These are phyloP conservation scores for Amanita rubescens DNA, from an alignment of 768 basidiomycete genomes.

Conservation along the genomic window DNA sequence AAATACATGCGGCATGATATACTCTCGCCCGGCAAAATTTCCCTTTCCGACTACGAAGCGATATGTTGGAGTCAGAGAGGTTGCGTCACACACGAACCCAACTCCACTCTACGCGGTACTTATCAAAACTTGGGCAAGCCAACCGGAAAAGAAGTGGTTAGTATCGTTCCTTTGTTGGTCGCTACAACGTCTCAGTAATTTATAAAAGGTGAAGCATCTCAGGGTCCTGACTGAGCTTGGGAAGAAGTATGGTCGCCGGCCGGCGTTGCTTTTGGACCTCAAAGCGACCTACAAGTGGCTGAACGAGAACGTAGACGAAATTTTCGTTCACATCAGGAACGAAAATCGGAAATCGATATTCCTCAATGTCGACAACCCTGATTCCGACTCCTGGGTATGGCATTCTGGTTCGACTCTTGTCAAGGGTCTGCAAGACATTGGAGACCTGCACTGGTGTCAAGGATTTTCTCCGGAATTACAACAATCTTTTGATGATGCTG, in stretches of 20 bases:
- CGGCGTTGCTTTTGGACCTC: slow-evolving; percentile 29
- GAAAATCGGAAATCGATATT: slow-evolving; percentile 25
- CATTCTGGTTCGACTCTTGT: slow-evolving; percentile 31
- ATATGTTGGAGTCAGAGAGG: slow-evolving; percentile 47
- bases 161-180: slow-evolving; percentile 12
- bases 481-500: slow-evolving; percentile 25
- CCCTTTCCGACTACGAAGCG: slow-evolving; percentile 28
- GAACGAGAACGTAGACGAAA: slow-evolving; percentile 19
- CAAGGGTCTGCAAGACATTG: slow-evolving; percentile 26
- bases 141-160: slow-evolving; percentile 33
- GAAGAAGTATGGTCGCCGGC: slow-evolving; percentile 15
- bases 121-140: slow-evolving; percentile 34
- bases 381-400: slow-evolving; percentile 31
- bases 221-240: slow-evolving; percentile 25
- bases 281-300: slow-evolving; percentile 38
- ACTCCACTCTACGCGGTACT: slow-evolving; percentile 19
- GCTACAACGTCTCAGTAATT: neutral
- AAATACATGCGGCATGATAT: slow-evolving; percentile 18
- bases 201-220: slow-evolving; percentile 34
- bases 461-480: slow-evolving; percentile 26
- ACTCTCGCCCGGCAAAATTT: slow-evolving; percentile 31
- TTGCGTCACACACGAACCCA: slow-evolving; percentile 20
- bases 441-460: slow-evolving; percentile 23
- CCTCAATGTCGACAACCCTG: slow-evolving; percentile 39
- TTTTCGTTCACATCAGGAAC: slow-evolving; percentile 11